Base-by-base conservation (phyloP, 2,329 filamentous ascomycete species). In the Ceratocystis alfenasii region DNA sequence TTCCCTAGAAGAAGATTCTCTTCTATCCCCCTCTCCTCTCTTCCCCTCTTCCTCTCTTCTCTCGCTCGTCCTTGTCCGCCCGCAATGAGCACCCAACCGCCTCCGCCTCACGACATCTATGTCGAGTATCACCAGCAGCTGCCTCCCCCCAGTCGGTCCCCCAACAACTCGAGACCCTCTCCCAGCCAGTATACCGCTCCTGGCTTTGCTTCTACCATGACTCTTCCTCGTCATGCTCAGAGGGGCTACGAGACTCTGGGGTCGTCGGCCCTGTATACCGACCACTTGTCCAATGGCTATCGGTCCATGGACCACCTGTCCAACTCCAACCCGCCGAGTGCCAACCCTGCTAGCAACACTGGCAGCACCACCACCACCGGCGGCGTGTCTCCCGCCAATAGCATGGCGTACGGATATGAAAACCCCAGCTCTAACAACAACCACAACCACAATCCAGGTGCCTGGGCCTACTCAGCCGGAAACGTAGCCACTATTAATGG, bases 191-290 rank as follows among this genome's bases (percentile, higher is more conserved):
- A 79, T 79, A 81, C 67, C 78, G 73, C 41, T 73, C 65, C 65
- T 25, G 61, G 62, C 45, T 67, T 67, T 57, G 74, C 55, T 66
- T 77, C 44, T 70, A 76, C 76, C 33, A 70, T 78, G 57, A 77
- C 77, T 6, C 73, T 79, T 12, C 77, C 77, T 12, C 73, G 77
- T 33, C 77, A 79, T 73, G 79, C 85, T 55, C 92, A 90, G 71
- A 84, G 90, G 71, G 88, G 88, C 70, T 89, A 92, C 74, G 90
- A 95, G 73, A 83, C 81, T 68, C 81, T 90, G 73, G 76, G 75
- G 53, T 77, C 78, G 0, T 82, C 85, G 62, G 84, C 83, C 67
- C 79, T 92, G 64, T 95, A 93, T 75, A 79, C 81, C 17, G 80
- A 83, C 63, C 89, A 94, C 76, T 76, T 88, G 79, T 36, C 63